A percentile compares a stretch with the other conserved stretches of the same genome.
These are phyloP conservation scores for Hirschfeldia incana DNA, from an alignment of 345 rosid genomes.

Conservation along the genomic window DNA sequence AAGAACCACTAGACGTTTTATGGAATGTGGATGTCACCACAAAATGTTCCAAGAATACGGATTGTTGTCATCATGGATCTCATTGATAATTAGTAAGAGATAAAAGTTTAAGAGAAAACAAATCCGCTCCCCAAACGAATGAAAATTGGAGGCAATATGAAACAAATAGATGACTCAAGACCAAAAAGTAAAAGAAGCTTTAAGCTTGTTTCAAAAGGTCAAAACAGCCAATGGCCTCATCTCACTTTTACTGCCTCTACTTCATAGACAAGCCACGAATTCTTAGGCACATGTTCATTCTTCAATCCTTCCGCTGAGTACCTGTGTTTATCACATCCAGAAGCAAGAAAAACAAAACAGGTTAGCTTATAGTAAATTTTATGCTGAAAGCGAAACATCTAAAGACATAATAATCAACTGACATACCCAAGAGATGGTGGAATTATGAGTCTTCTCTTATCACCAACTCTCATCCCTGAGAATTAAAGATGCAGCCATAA, in stretches of 20 bases:
- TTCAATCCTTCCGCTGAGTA: slow-evolving; percentile 47
- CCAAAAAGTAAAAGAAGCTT: background rate
- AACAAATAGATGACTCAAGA: background rate
- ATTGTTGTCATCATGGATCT: no score
- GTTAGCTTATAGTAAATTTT: background rate
- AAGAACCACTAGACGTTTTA: no score
- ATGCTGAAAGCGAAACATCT: background rate
- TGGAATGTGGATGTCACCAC: no score
- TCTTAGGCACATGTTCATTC: slow-evolving; percentile 57
- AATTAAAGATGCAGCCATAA: background rate
- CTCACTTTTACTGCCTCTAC: slow-evolving; percentile 63
- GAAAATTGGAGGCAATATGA: background rate
- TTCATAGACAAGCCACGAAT: slow-evolving; percentile 71
- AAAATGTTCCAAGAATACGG: no score
- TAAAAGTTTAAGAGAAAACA: no score
- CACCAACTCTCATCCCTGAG: slow-evolving; percentile 86
- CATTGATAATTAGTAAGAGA: no score
- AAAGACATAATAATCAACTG: background rate
- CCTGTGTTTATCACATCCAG: slow-evolving; percentile 45
- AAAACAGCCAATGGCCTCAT: slow-evolving; percentile 21
- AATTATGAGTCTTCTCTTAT: slow-evolving; percentile 69
- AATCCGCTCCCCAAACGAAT: no score
- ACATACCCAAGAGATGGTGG: slow-evolving; percentile 85
- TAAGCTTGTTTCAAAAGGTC: background rate
- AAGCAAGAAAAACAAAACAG: slow-evolving; percentile 3